Base-by-base conservation (phyloP, 192 early-diverging fungal genomes). In the Backusella tarrabulga region DNA sequence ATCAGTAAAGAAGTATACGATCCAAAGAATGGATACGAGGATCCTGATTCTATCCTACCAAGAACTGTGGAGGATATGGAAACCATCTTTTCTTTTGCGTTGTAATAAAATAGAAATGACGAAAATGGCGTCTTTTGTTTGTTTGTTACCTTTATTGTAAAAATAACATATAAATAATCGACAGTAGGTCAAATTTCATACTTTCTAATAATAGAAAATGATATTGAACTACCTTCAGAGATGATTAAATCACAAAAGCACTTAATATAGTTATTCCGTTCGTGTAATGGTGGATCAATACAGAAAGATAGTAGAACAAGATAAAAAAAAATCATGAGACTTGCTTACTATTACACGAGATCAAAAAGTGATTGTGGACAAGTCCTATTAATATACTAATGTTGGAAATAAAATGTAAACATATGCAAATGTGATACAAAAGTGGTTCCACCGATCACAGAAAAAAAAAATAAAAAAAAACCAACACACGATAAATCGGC, bases 61-160 rank as follows among this genome's bases (percentile, higher is more conserved):
- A 82, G 92, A 63, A 90, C 88, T 7, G 90, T 92, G 6, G 90
- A 91, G 42, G 94, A 95, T 72, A 90, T 95, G 26, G 92, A 94
- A 69, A 91, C 85, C 52, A 83, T 94, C 19, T 86, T 89, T 34
- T 83, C 84, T 6, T 80, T 84, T 34, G 83, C 78, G 66, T 78
- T 77, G 21, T 73, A 46, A 71, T 71, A 71, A 36, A 46, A 42
- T 11, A 14, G 23, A 26, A 26, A 26, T 50, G 46, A 17, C 17
- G 12, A 56, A 56, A 56, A n/a, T 9, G 21, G 54, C 21, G 6
- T 54, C 0, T 21, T 21, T 21, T 9, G 7, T 60, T 60, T 26
- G 7, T 60, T 60, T 60, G 56, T 60, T 60, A 4, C 56, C 21
- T 60, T 60, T 60, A 26, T 60, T 60, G 56, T 60, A 29, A 63